These are phyloP conservation scores for Scheffersomyces amazonensis DNA, from an alignment of 805 yeast genomes.

Conservation along the genomic window DNA sequence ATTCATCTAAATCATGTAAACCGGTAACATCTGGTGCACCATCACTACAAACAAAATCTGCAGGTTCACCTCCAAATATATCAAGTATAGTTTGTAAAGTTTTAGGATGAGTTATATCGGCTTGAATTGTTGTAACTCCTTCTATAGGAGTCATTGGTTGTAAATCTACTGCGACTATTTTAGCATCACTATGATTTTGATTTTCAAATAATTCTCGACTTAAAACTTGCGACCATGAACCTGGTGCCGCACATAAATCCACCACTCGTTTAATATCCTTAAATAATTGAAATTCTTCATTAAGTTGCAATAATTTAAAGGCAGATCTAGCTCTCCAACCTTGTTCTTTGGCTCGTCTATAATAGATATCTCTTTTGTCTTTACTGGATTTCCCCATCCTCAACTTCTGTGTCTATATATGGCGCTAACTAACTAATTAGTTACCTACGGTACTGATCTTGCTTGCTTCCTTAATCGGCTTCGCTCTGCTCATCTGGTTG, in stretches of 20 bases:
- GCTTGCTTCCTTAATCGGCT: too few relatives aligned
- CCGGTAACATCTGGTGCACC: slow-evolving; percentile 99
- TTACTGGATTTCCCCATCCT: slow-evolving; percentile 94
- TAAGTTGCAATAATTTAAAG: slow-evolving; percentile 83
- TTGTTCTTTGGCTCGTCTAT: slow-evolving; percentile 92
- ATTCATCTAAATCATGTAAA: slow-evolving; percentile 92
- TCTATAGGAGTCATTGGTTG: slow-evolving; percentile 98
- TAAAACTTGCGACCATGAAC: slow-evolving; percentile 97
- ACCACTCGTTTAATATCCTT: slow-evolving; percentile 79
- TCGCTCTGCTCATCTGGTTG: too few relatives aligned
- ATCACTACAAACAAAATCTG: slow-evolving; percentile 94
- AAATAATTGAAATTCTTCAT: slow-evolving; percentile 84
- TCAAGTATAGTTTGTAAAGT: slow-evolving; percentile 74
- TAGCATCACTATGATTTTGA: slow-evolving; percentile 44
- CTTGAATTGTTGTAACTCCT: slow-evolving; percentile 87
- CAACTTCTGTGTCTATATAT: too few relatives aligned
- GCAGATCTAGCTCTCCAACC: slow-evolving; percentile 99
- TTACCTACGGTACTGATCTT: too few relatives aligned
- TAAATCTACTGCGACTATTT: slow-evolving; percentile 90
- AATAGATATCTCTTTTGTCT: slow-evolving; percentile 90
- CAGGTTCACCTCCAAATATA: slow-evolving; percentile 86
- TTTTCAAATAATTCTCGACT: slow-evolving; percentile 61
- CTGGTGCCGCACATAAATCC: slow-evolving; percentile 97
- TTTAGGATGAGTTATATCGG: slow-evolving; percentile 95
- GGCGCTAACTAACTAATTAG: too few relatives aligned